These are phyloP conservation scores for Canavalia gladiata DNA, from an alignment of 306 rosid species.

Conservation along the genomic window DNA sequence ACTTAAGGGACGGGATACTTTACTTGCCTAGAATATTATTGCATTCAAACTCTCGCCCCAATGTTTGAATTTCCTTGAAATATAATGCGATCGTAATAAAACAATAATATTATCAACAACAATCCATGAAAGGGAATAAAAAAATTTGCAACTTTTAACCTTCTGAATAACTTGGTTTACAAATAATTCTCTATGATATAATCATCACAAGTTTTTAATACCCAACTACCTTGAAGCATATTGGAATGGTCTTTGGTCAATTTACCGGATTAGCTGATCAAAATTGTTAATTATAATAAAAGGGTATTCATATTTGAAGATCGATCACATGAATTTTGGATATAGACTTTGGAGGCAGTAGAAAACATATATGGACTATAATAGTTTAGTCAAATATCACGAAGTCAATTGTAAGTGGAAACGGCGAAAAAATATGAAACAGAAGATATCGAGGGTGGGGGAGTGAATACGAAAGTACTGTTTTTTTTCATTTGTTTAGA, in stretches of 20 bases:
- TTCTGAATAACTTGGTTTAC: not conserved
- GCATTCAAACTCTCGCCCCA: not conserved
- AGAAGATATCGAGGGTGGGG: not conserved
- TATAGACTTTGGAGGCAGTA: conserved; percentile 5
- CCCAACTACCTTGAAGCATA: not conserved
- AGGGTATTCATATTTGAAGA: not conserved
- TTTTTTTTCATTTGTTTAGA: not conserved
- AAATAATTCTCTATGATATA: not conserved
- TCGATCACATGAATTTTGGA: not conserved
- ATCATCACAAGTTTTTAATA: not conserved
- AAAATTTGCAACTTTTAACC: not conserved
- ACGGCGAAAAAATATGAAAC: not conserved
- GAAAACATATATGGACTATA: not conserved
- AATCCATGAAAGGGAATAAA: not conserved
- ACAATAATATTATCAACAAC: not conserved
- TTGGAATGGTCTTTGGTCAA: conserved; percentile 24
- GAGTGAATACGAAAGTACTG: not conserved
- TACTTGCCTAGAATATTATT: not conserved
- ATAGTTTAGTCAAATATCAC: not conserved
- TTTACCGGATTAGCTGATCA: not conserved
- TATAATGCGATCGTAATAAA: not conserved
- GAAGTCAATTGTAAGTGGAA: conserved; percentile 28
- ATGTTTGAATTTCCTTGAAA: not conserved
- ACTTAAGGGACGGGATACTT: not conserved
- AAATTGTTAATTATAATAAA: not conserved